Conservation (phyloP, 495 filamentous ascomycete species). For the Hypoxylon rickii region DNA sequence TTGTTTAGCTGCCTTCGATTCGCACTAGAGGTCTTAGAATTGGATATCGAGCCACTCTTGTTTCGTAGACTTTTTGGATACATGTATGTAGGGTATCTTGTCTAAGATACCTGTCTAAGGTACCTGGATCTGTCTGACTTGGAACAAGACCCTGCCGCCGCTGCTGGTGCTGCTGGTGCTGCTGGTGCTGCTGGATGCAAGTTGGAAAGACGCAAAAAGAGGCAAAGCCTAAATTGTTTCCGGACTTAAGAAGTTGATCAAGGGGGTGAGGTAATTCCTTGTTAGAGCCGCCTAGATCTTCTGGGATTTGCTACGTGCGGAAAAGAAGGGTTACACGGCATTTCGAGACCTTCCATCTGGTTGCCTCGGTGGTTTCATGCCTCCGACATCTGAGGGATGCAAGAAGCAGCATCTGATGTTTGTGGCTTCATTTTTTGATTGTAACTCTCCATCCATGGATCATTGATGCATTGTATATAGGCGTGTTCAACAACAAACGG, state of each 20-base stretch:
- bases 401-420: background rate
- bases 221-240: background rate
- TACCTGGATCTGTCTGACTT: too few relatives aligned
- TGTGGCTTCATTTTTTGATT: background rate
- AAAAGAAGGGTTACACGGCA: background rate
- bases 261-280: too few relatives aligned
- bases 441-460: background rate
- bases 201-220: background rate
- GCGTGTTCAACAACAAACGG: background rate
- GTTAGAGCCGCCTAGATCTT: background rate
- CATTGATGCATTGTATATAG: too few relatives aligned
- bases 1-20: slow-evolving; percentile 10
- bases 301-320: background rate
- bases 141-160: too few relatives aligned
- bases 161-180: too few relatives aligned
- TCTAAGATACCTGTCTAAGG: too few relatives aligned
- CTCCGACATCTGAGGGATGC: background rate
- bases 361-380: background rate
- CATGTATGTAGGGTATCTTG: too few relatives aligned
- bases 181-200: too few relatives aligned
- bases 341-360: background rate
- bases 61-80: too few relatives aligned
- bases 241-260: slow-evolving; percentile 5
- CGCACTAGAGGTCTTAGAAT: slow-evolving; percentile 6
- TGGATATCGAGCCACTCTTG: slow-evolving; percentile 19